phyloP scores from a whole-genome alignment of 139 green algal genomes.

The Choricystis sp. region DNA sequence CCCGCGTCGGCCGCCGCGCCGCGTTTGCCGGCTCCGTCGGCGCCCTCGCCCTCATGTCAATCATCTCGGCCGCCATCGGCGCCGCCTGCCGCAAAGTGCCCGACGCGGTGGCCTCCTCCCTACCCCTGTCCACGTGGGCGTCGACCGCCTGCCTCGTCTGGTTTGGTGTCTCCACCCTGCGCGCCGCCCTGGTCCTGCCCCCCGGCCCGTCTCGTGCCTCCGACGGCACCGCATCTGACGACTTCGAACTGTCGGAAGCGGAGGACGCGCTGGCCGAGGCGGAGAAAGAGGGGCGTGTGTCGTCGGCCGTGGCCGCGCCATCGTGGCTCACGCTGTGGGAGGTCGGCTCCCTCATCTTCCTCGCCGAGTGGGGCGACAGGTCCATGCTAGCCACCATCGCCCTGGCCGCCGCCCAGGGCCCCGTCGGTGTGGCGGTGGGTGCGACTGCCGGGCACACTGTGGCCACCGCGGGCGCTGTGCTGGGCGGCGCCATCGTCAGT shows the following conservation, averaged over 20 bases:
- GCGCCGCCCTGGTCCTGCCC: conserved; percentile 9
- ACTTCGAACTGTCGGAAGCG: conserved; percentile 56
- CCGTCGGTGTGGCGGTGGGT: conserved; percentile 72
- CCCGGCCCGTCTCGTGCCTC: neutral
- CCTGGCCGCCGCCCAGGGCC: conserved; percentile 72
- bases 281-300: conserved; percentile 12
- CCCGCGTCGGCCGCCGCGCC: conserved; percentile 48
- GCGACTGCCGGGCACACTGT: conserved; percentile 71
- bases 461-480: conserved; percentile 81
- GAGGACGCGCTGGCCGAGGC: conserved; percentile 37
- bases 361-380: conserved; percentile 84
- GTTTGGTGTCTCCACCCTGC: conserved; percentile 73
- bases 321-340: conserved; percentile 13
- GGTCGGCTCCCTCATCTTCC: conserved; percentile 74
- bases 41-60: conserved; percentile 65
- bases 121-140: conserved; percentile 66
- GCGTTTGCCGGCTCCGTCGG: conserved; percentile 41
- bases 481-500: conserved; percentile 62
- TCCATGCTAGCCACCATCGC: conserved; percentile 97
- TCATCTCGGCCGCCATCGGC: conserved; percentile 87
- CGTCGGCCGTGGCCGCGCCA: neutral
- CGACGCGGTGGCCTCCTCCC: conserved; percentile 48
- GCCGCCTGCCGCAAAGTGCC: conserved; percentile 57
- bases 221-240: conserved; percentile 5
- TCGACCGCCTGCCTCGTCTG: conserved; percentile 73